Percentiles rank a stretch among this genome's conserved stretches.
phyloP scores from a whole-genome alignment of 768 basidiomycete species.

The Phallus indusiatus region DNA sequence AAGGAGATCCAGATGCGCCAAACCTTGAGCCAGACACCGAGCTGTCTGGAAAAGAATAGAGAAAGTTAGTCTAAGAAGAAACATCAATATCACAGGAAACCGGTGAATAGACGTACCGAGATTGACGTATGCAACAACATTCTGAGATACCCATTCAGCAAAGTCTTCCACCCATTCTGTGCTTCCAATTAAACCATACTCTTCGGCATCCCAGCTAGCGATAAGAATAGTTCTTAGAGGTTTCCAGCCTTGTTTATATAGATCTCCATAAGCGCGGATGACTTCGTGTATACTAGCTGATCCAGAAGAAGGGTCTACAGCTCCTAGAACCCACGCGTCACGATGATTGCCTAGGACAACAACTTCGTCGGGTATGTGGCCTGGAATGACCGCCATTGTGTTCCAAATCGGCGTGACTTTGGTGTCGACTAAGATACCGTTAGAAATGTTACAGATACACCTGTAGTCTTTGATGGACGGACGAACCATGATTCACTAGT shows the following conservation, averaged over 20 bases:
- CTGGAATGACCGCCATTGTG: constrained; percentile 73
- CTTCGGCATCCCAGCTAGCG: constrained; percentile 70
- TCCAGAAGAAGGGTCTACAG: constrained; percentile 70
- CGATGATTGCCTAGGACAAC: constrained; percentile 84
- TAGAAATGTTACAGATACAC: background rate
- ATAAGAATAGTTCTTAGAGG: constrained; percentile 69
- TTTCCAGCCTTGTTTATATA: constrained; percentile 70
- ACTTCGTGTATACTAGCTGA: constrained; percentile 73
- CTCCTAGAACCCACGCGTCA: constrained; percentile 82
- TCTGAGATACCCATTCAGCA: constrained; percentile 61
- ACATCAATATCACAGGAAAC: background rate
- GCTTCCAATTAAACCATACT: constrained; percentile 71
- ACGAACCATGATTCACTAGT: constrained; percentile 48
- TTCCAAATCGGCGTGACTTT: constrained; percentile 90
- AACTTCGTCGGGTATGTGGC: constrained; percentile 74
- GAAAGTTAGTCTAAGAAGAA: background rate
- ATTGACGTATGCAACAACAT: constrained; percentile 84
- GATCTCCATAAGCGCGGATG: constrained; percentile 59
- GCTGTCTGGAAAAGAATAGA: constrained; percentile 32
- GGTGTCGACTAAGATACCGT: constrained; percentile 44
- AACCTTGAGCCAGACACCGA: constrained; percentile 57
- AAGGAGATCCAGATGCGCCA: constrained; percentile 58
- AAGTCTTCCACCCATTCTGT: constrained; percentile 97
- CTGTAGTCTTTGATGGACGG: background rate
- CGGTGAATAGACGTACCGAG: constrained; percentile 31